Base-by-base conservation (phyloP, 345 rosid genomes). In the Brassica juncea region DNA sequence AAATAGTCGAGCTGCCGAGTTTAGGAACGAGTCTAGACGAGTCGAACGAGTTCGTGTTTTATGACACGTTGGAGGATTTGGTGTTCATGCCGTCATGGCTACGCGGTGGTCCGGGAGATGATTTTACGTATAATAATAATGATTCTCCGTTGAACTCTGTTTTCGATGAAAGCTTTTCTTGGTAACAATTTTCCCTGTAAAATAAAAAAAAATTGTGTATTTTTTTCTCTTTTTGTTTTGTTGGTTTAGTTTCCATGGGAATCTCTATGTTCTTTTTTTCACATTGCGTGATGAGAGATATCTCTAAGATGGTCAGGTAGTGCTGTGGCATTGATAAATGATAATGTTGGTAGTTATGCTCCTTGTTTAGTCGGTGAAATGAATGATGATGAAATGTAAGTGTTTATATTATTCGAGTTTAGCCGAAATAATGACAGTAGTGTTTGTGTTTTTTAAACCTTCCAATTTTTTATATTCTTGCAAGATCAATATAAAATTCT, bases 1-100 rank as follows among this genome's bases (percentile, higher is more conserved):
- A 88, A 84, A 90, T 93, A 23, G 93, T 93, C 30, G 83, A 93
- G 94, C 71, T 91, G 39, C 97, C 98, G 67, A 89, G 86, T 49
- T 68, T 93, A 8, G 92, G 86, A n/a, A 57, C 88, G 84, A 82
- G 85, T 77, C 52, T 69, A 37, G 85, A 85, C 19, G 86, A 84
- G 83, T 79, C 82, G 7, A 82, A 65, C 82, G 94, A 92, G 80
- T 88, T 88, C 49, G 84, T 84, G 73, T 81, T 81, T 27, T 80
- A 71, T 34, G 98, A 93, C 80, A 73, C 88, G 80, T 61, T 75
- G 57, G 88, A 86, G 12, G 67, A 63, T 63, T 6, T 63, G 67
- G 39, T 63, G 67, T 82, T 61, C n/a, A 37, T 80, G 74, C 79
- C 82, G 8, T 19, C 66, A 4, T 80, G 82, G 82, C 12, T 74